Evolutionary conservation across 257 asterid species (phyloP), one percentile per base, ranked within the genome.

Genomic region (Rubia yunnanensis): DNA sequence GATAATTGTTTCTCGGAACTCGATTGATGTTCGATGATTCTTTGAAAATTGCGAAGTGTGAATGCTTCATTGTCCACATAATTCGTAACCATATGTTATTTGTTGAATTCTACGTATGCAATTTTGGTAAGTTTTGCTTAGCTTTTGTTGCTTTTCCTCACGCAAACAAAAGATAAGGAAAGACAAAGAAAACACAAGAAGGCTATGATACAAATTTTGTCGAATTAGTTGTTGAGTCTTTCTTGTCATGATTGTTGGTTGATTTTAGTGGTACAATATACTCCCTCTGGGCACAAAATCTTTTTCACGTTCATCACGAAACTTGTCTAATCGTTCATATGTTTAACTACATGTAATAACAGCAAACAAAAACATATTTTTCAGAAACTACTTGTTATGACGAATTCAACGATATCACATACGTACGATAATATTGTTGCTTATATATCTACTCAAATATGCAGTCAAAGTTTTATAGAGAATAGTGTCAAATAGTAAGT

Each of bases 1-100:
- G 63, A 50, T 67, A 50, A 20, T 39, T 4, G 31, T 26, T 7
- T 32, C 54, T 23, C 27, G 50, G 60, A 20, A 7, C 18, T 63
- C 27, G n/a, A 63, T 63, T 18, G 67, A 60, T 31, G 60, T 59
- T 68, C n/a, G 72, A 62, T 18, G 63, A 61, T 57, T 24, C 20
- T 49, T 26, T 34, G 27, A 44, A 15, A 44, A 1, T 41, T n/a
- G 26, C 10, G 18, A 18, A 39, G 61, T 20, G 14, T 64, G 26
- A 46, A 64, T 22, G 50, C 26, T 31, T 48, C 31, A 30, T 13
- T 65, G 69, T 30, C 69, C 18, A 34, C 46, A 1, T 10, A 20
- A n/a, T 13, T 2, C 22, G 64, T 41, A 17, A 26, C 68, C 68
- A 27, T 8, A n/a, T 28, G 58, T 32, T 22, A 28, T 11, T 41